Percentiles rank a stretch among this genome's conserved stretches.
phyloP scores from a whole-genome alignment of 495 filamentous ascomycete species.

The Tirmania nivea region DNA sequence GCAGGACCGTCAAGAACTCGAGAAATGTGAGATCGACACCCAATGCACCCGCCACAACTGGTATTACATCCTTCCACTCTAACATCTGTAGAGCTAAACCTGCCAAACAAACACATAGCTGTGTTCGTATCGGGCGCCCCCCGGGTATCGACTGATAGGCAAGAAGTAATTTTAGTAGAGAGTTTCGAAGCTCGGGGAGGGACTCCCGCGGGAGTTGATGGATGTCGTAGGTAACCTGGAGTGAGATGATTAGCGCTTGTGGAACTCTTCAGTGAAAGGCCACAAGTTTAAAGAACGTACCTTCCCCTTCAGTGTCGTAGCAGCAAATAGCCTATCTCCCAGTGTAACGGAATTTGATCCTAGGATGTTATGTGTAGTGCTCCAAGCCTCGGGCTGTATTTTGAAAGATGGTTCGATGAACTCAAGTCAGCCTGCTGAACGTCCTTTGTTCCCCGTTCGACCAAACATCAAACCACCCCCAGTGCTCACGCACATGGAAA shows the following conservation, averaged over 20 bases:
- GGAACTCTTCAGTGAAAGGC: too few species aligned
- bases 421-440: background rate
- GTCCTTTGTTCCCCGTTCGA: background rate
- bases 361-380: slow-evolving; percentile 60
- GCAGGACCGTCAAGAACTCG: slow-evolving; percentile 87
- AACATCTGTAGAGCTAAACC: slow-evolving; percentile 91
- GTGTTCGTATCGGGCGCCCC: slow-evolving; percentile 76
- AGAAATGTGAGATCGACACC: slow-evolving; percentile 68
- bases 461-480: background rate
- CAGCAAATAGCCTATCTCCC: slow-evolving; percentile 84
- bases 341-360: slow-evolving; percentile 48
- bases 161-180: slow-evolving; percentile 56
- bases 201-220: slow-evolving; percentile 64
- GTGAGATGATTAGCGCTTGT: too few species aligned
- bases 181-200: slow-evolving; percentile 53
- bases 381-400: slow-evolving; percentile 66
- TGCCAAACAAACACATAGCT: slow-evolving; percentile 83
- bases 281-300: slow-evolving; percentile 27
- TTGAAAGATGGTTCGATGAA: slow-evolving; percentile 6
- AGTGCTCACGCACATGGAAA: background rate
- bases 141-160: slow-evolving; percentile 42
- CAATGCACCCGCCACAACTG: slow-evolving; percentile 52
- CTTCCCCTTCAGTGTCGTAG: slow-evolving; percentile 94
- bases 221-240: slow-evolving; percentile 60
- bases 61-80: slow-evolving; percentile 84